Evolutionary conservation across 106 monocot species (phyloP), one percentile per base, ranked within the genome.

Genomic region (Dioscorea zingiberensis): DNA sequence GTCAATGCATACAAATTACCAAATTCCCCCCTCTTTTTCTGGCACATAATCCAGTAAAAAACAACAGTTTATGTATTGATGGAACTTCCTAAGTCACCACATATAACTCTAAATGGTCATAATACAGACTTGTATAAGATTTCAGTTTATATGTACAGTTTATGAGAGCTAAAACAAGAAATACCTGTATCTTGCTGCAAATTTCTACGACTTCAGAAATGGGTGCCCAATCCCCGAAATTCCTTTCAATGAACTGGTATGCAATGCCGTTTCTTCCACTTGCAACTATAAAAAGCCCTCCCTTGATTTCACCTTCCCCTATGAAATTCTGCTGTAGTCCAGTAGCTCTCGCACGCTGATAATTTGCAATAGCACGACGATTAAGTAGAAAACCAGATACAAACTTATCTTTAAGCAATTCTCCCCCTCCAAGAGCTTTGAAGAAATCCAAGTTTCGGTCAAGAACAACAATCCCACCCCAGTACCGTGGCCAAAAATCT

Each of bases 201-300:
- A 80, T 66, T 15, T 80, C 74, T 26, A 80, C 27, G 21, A 80
- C 80, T 70, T 80, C 80, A 74, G 65, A 46, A 22, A 74, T 74
- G 60, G 74, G 80, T 22, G 74, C 80, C 80, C 70, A 80, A 74
- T 80, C 80, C 47, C 80, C 74, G 21, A 80, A 74, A 45, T 80
- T 80, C 66, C 69, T 74, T 47, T 80, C 74, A 32, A 80, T 74
- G 49, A 80, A 80, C 69, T 80, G 80, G 58, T 74, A 80, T 0
- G 74, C 80, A 23, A 80, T 64, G 7, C 80, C 74, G 55, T 38
- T 71, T 61, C 30, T 71, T 16, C 74, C 80, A 18, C 47, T 38
- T 17, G 74, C 74, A 19, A 70, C 28, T 45, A 74, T 44, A 58
- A 72, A 63, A 13, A 78, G 13, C 15, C 78, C 78, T 10, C 78